Base-by-base conservation (phyloP, 225 moss, liverwort and hornwort genomes). In the Anthoceros angustus region DNA sequence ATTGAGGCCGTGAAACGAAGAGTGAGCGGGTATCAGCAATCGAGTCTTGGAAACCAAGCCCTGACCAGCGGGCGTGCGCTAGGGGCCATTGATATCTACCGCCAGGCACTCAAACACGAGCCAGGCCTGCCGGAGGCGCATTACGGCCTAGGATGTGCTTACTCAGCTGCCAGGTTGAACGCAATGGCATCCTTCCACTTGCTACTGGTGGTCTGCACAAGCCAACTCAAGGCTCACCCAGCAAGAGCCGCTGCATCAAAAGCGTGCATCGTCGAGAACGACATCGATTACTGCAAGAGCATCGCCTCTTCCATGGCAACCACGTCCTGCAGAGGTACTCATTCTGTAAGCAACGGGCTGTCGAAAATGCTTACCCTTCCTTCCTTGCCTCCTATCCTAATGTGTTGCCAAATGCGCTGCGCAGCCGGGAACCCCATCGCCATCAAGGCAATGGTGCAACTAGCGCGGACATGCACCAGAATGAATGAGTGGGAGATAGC, bases 51-150 rank as follows among this genome's bases (percentile, higher is more conserved):
- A 43, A 73, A 80, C 39, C 0, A 23, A 5, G 9, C 65, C 15
- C 67, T 80, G 0, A 16, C 63, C 7, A 8, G 7, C 14, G 65
- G 69, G 0, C 43, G 71, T 16, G 0, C 18, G 9, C 2, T 6
- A 0, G 45, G 16, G 5, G 77, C 77, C 0, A 10, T 71, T 10
- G 7, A 9, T 0, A 5, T 14, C 7, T 83, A 77, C 68, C 26
- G 18, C 10, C 12, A 46, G 64, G 80, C 75, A 0, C 67, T 83
- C 68, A 6, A 69, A 14, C 63, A 55, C 40, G 71, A 83, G 23
- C 74, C 77, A 18, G 69, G 60, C 16, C 14, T 77, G 24, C 66
- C 75, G 71, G 75, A 80, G 15, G 80, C 78, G 2, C 77, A 83
- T 9, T 70, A 77, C 12, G 77, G 72, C 40, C 39, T 62, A 24